Evolutionary conservation across 2,329 filamentous ascomycete genomes (phyloP).

Genomic region (Microdochium nivale): DNA sequence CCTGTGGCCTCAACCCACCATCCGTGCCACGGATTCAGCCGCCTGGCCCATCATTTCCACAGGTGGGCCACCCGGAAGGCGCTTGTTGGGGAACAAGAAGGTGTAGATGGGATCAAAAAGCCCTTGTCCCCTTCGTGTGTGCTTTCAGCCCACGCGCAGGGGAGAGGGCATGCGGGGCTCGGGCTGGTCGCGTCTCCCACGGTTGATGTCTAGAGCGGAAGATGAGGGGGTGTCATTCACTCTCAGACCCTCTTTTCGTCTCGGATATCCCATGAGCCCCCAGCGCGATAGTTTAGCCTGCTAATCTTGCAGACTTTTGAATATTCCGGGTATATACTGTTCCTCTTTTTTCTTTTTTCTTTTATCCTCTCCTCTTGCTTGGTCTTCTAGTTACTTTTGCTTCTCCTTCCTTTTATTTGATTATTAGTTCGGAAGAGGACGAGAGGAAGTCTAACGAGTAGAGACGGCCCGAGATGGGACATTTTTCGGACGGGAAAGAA

Average conservation of each 20-base stretch:
- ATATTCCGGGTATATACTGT: slow-evolving; percentile 8
- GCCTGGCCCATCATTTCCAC: neutral
- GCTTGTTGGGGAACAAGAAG: slow-evolving; percentile 18
- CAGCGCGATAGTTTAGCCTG: slow-evolving; percentile 4
- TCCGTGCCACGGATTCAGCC: no score
- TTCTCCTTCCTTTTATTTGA: neutral
- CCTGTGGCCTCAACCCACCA: neutral
- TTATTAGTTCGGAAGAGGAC: no score
- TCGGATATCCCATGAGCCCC: slow-evolving; percentile 23
- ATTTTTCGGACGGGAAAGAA: no score
- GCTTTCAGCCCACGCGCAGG: neutral
- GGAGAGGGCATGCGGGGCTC: slow-evolving; percentile 18
- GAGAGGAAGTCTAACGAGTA: no score
- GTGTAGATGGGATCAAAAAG: slow-evolving; percentile 9
- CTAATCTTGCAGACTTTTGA: neutral
- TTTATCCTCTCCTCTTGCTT: neutral
- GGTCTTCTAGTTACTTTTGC: neutral
- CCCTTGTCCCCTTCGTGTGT: neutral
- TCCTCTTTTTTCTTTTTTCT: neutral
- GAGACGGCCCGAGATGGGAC: no score
- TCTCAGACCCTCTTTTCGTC: neutral
- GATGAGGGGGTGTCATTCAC: neutral
- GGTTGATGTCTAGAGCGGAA: slow-evolving; percentile 15
- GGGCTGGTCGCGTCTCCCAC: slow-evolving; percentile 43
- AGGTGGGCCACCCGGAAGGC: slow-evolving; percentile 10